These are phyloP conservation scores for Fusarium secorum DNA, from an alignment of 2,329 filamentous ascomycete species.

Conservation along the genomic window DNA sequence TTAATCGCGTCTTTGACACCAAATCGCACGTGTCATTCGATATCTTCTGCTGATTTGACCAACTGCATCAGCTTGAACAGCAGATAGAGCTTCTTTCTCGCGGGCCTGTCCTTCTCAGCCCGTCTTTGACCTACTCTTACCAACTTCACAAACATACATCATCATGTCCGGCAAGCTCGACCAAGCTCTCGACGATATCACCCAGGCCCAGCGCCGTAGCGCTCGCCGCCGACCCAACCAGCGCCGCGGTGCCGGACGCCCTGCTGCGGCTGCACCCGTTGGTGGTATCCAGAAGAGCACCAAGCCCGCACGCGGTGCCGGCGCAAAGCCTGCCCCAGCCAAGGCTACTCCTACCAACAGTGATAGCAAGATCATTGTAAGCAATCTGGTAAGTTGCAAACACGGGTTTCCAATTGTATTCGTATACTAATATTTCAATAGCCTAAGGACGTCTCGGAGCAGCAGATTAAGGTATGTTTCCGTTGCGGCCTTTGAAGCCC, in stretches of 20 bases:
- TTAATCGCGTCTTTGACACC: slow-evolving; percentile 22
- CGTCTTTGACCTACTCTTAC: slow-evolving; percentile 17
- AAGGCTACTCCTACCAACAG: slow-evolving; percentile 68
- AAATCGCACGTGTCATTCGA: slow-evolving; percentile 23
- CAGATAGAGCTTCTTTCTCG: slow-evolving; percentile 15
- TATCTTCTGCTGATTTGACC: slow-evolving; percentile 38
- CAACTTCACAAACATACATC: slow-evolving; percentile 37
- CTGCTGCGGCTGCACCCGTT: slow-evolving; percentile 72
- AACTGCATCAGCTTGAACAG: slow-evolving; percentile 35
- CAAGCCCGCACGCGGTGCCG: slow-evolving; percentile 65
- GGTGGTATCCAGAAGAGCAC: slow-evolving; percentile 86
- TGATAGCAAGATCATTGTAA: slow-evolving; percentile 98
- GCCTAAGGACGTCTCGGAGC: slow-evolving; percentile 96
- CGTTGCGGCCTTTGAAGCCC: slow-evolving; percentile 73
- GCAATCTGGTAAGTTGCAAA: slow-evolving; percentile 82
- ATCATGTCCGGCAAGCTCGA: slow-evolving; percentile 95
- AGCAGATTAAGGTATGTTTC: slow-evolving; percentile 99
- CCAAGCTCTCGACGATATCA: slow-evolving; percentile 96
- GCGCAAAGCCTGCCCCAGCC: slow-evolving; percentile 68
- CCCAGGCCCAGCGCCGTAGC: slow-evolving; percentile 75
- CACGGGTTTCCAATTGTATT: neutral
- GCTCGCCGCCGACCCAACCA: slow-evolving; percentile 61
- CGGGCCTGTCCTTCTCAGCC: slow-evolving; percentile 10
- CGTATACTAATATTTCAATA: slow-evolving; percentile 61
- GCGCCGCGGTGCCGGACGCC: slow-evolving; percentile 60